Conservation (phyloP, 2,329 filamentous ascomycete species). For the Penicillium psychrosexuale region DNA sequence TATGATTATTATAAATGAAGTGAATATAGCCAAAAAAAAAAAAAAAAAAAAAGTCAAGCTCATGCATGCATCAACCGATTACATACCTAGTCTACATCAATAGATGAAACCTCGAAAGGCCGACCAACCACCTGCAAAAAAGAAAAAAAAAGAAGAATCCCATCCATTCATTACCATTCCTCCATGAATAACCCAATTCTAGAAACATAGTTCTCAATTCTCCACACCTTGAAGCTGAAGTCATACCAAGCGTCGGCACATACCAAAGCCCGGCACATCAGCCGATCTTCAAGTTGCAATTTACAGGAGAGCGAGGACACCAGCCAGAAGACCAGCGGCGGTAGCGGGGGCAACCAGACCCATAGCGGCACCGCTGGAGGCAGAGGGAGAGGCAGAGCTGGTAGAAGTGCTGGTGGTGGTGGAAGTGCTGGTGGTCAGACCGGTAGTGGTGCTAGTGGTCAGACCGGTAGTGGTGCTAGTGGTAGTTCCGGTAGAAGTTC, state of each 20-base stretch:
- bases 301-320: slow-evolving; percentile 22
- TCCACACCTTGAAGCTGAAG: background rate
- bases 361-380: slow-evolving; percentile 15
- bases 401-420: slow-evolving; percentile 5
- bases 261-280: background rate
- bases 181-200: background rate
- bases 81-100: slow-evolving; percentile 1
- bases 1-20: background rate
- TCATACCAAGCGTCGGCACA: background rate
- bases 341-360: slow-evolving; percentile 14
- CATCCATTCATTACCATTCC: slow-evolving; percentile 6
- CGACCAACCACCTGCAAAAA: background rate
- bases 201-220: background rate
- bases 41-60: background rate
- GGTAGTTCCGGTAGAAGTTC: background rate
- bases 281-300: background rate
- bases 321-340: slow-evolving; percentile 21
- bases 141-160: background rate
- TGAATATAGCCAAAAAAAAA: background rate
- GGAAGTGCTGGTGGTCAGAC: slow-evolving; percentile 6
- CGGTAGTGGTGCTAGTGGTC: background rate
- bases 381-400: slow-evolving; percentile 4
- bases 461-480: background rate
- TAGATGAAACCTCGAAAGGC: background rate
- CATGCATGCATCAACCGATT: background rate